phyloP scores from a whole-genome alignment of 2,329 filamentous ascomycete genomes.

The Phialemonium atrogriseum region DNA sequence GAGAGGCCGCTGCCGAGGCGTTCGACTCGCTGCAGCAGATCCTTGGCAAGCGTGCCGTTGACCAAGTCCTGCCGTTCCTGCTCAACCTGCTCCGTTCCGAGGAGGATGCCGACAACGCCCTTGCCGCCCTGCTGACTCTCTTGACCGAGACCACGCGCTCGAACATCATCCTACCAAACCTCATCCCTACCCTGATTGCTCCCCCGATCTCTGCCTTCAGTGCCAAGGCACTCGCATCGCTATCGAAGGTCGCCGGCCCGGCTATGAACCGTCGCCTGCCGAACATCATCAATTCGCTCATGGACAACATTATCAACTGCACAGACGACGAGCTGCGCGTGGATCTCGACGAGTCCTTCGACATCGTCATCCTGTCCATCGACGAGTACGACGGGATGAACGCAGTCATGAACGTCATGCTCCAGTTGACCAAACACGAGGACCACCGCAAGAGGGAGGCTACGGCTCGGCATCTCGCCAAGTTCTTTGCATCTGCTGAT shows the following conservation, averaged over 20 bases:
- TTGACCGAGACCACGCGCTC: conserved; percentile 89
- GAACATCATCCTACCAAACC: conserved; percentile 92
- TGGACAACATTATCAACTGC: conserved; percentile 81
- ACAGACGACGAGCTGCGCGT: conserved; percentile 63
- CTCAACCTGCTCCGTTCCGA: conserved; percentile 83
- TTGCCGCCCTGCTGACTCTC: conserved; percentile 85
- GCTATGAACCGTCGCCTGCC: conserved; percentile 88
- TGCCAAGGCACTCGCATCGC: conserved; percentile 82
- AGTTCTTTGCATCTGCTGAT: conserved; percentile 73
- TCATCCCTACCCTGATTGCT: conserved; percentile 86
- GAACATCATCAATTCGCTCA: conserved; percentile 83
- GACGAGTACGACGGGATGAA: conserved; percentile 96
- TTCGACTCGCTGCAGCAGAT: conserved; percentile 94
- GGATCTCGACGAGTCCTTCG: conserved; percentile 75
- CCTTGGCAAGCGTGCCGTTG: conserved; percentile 86
- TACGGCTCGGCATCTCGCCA: conserved; percentile 71
- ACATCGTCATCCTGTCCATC: conserved; percentile 83
- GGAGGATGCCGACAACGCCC: conserved; percentile 80
- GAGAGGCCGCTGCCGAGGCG: conserved; percentile 92
- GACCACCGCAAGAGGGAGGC: conserved; percentile 77
- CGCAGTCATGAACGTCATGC: conserved; percentile 87
- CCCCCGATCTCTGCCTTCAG: conserved; percentile 93
- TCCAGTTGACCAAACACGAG: conserved; percentile 82
- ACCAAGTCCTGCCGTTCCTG: conserved; percentile 89
- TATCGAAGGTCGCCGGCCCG: conserved; percentile 82